These are phyloP conservation scores for Tephrocybe sp. DNA, from an alignment of 768 basidiomycete genomes.

Conservation along the genomic window DNA sequence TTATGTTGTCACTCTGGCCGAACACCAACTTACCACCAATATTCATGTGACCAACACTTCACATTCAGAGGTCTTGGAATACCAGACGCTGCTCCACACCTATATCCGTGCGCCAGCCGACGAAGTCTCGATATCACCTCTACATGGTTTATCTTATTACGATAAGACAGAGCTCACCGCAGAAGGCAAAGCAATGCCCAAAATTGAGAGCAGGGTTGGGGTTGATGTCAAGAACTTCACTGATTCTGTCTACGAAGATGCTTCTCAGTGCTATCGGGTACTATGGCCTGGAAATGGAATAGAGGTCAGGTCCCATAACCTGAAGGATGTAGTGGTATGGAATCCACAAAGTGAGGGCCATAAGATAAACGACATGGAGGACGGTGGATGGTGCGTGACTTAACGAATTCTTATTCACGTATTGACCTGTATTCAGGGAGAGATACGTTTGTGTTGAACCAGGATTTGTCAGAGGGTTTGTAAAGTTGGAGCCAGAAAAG, in stretches of 20 bases:
- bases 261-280: constrained; percentile 51
- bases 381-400: constrained; percentile 70
- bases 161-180: constrained; percentile 76
- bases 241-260: constrained; percentile 76
- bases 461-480: constrained; percentile 76
- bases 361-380: constrained; percentile 88
- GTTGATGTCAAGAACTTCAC: constrained; percentile 70
- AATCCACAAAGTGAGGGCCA: constrained; percentile 79
- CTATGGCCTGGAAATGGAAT: constrained; percentile 58
- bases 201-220: constrained; percentile 54
- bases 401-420: not conserved
- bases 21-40: constrained; percentile 72
- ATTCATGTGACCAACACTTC: constrained; percentile 76
- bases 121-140: constrained; percentile 56
- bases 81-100: constrained; percentile 92
- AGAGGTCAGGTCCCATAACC: constrained; percentile 45
- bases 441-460: constrained; percentile 91
- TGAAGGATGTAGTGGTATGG: constrained; percentile 91
- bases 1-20: constrained; percentile 80
- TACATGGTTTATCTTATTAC: constrained; percentile 63
- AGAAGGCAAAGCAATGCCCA: constrained; percentile 44
- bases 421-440: constrained; percentile 47
- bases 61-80: constrained; percentile 55
- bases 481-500: constrained; percentile 55
- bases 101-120: constrained; percentile 73